phyloP scores from a whole-genome alignment of 345 rosid genomes.

The Aquilaria yunnanensis region DNA sequence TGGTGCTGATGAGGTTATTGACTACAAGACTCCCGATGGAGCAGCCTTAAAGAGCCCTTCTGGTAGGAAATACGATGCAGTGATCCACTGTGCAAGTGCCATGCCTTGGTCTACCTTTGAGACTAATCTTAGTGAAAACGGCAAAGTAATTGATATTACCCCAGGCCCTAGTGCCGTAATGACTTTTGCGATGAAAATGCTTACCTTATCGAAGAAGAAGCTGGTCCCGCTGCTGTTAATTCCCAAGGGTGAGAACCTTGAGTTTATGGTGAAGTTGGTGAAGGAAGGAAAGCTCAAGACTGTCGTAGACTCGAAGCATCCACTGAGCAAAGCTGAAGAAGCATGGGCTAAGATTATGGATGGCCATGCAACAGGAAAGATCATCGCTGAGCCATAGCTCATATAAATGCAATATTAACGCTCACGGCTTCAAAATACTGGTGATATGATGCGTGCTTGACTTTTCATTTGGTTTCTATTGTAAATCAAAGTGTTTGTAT shows the following conservation, averaged over 20 bases:
- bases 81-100: constrained; percentile 49
- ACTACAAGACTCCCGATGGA: constrained; percentile 43
- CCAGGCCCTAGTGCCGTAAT: constrained; percentile 35
- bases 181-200: constrained; percentile 39
- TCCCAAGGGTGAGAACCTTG: constrained; percentile 42
- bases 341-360: constrained; percentile 67
- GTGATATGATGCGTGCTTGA: too few relatives aligned
- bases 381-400: constrained; percentile 49
- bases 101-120: constrained; percentile 60
- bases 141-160: constrained; percentile 56
- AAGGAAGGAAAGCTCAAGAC: constrained; percentile 63
- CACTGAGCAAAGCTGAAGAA: constrained; percentile 57
- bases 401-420: background rate
- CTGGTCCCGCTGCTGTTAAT: constrained; percentile 39
- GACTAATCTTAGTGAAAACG: constrained; percentile 43
- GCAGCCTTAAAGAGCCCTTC: constrained; percentile 25
- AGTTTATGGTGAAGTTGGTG: constrained; percentile 36
- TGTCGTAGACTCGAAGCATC: constrained; percentile 45
- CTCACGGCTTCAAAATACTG: too few relatives aligned
- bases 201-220: constrained; percentile 59
- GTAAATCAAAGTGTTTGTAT: too few relatives aligned
- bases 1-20: constrained; percentile 48
- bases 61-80: constrained; percentile 61
- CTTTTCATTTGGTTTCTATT: too few relatives aligned
- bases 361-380: constrained; percentile 78